Evolutionary conservation across 1,139 yeast genomes (phyloP), one percentile per base, ranked within the genome.

Genomic region (Candida tropicalis): DNA sequence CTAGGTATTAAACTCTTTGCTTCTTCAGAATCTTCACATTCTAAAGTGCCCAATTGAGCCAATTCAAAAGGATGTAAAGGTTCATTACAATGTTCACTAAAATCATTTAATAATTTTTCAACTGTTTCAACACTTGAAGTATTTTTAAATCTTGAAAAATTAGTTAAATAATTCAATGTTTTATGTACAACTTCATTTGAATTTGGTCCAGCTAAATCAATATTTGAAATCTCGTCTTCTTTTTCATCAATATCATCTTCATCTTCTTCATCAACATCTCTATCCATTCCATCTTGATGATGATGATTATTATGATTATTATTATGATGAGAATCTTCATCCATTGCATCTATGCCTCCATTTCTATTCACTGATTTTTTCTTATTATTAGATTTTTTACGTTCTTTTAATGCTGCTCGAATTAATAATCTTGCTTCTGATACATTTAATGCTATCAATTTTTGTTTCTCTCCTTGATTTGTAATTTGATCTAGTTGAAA

Each of bases 1-100:
- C 96, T 86, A 38, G 99, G 97, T 49, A 93, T 85, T 58, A 93
- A 74, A 22, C 97, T 88, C 66, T 90, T 88, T 25, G 98, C 98
- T 70, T 93, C 99, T 59, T 93, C 99, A 5, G 96, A 91, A 54
- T 93, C 98, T 60, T 93, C 99, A 66, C 97, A 91, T 34, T 95
- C 89, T 51, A 93, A 73, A 2, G 96, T 88, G 0, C 98, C 97
- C 49, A 93, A 73, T 66, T 93, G 99, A 0, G 99, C 97, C 43
- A 89, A 75, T 66, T 93, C 99, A 63, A 93, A 95, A 2, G 99
- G 98, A 68, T 93, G 99, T 57, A 93, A 70, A 28, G 83, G 83
- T 40, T 74, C 76, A 5, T 66, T 51, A 3, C 75, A 71, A 59
- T 78, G 82, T 41, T 78, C 81, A 40, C 87, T 81, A 44, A 89